Evolutionary conservation across 2,329 filamentous ascomycete species (phyloP), one percentile per base, ranked within the genome.

Genomic region (Fusarium pseudoanthophilum): DNA sequence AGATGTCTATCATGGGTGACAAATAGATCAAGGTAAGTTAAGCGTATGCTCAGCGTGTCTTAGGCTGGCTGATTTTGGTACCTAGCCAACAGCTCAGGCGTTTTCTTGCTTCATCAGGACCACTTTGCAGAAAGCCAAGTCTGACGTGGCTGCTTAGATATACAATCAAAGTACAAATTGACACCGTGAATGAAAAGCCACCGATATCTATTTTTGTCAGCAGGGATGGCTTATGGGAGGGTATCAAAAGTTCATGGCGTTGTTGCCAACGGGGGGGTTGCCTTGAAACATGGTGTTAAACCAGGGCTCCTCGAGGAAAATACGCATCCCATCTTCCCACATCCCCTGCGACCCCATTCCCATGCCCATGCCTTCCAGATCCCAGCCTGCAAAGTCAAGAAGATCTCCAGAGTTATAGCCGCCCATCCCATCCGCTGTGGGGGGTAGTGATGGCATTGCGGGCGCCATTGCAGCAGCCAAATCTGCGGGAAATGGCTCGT

Each of bases 281-380:
- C 78, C 79, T 52, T 82, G 80, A 28, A 84, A 82, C 63, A 81
- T 78, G 55, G 81, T 79, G 14, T 76, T 81, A 62, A 84, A 80
- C 80, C 84, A 85, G 20, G 82, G 81, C 62, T 85, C 84, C 64
- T 81, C 79, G 57, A 84, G 77, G 58, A 82, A 78, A 67, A 81
- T 81, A 39, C 79, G 78, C 57, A 82, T 78, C 14, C 80, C 80
- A 21, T 82, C 79, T 67, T 80, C 79, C 60, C 80, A 78, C 60
- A 77, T 74, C 39, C 77, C 78, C 53, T 78, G 76, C 7, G 72
- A 61, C 13, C 78, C 79, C 14, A 72, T 68, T 3, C 74, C 75
- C 24, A 80, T 56, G 32, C 78, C 79, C 43, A 82, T 64, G 21
- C 76, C 71, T 51, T 79, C 79, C 51, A 81, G 75, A 60, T 82